Evolutionary conservation across 2,329 filamentous ascomycete species (phyloP).

Genomic region (Exophiala sideris): DNA sequence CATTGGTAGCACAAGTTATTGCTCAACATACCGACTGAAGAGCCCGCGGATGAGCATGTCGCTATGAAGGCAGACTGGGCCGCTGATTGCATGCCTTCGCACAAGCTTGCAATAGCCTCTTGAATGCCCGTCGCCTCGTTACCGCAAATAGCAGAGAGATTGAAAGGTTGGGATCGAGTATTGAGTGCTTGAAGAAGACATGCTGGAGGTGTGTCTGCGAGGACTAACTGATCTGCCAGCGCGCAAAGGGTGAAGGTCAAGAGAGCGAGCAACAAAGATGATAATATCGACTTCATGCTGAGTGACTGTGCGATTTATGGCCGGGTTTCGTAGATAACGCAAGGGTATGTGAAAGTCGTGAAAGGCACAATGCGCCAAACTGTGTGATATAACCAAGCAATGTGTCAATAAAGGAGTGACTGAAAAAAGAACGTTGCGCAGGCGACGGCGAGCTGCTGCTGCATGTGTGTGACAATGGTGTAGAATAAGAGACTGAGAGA

Average conservation of each 20-base stretch:
- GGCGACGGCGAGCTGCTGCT: not conserved
- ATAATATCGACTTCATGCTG: constrained; percentile 18
- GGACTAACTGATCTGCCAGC: constrained; percentile 25
- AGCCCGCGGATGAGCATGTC: constrained; percentile 39
- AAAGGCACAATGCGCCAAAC: not conserved
- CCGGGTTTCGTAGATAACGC: not conserved
- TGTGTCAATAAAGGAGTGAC: constrained; percentile 9
- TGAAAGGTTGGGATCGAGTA: constrained; percentile 36
- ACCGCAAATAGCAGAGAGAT: constrained; percentile 41
- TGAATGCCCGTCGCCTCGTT: constrained; percentile 35
- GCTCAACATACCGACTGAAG: constrained; percentile 37
- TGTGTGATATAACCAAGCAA: not conserved
- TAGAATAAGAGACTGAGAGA: not conserved
- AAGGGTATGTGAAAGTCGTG: not conserved
- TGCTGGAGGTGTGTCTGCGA: constrained; percentile 47
- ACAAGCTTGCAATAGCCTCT: constrained; percentile 36
- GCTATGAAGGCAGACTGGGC: constrained; percentile 40
- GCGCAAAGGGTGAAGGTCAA: constrained; percentile 37
- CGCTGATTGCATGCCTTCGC: constrained; percentile 31
- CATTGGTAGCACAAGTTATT: constrained; percentile 7
- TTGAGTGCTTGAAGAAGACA: constrained; percentile 52
- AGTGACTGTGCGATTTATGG: not conserved
- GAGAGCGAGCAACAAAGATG: constrained; percentile 42
- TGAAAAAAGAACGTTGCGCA: constrained; percentile 5
- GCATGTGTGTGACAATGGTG: constrained; percentile 5